These are phyloP conservation scores for Themeda triandra DNA, from an alignment of 176 grass and related monocot genomes.

Conservation along the genomic window DNA sequence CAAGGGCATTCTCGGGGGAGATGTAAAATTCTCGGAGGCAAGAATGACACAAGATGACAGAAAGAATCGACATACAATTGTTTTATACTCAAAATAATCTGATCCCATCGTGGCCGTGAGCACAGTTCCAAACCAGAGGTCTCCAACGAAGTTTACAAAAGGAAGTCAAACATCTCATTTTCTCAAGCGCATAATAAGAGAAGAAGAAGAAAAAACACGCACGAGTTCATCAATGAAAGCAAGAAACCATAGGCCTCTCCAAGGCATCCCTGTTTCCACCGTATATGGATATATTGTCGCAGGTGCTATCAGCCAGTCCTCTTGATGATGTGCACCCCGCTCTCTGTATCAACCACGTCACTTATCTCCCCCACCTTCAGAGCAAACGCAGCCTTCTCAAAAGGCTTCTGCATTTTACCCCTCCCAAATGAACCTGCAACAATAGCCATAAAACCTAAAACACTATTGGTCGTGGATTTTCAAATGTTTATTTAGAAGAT, in stretches of 20 bases:
- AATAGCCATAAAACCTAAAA: constrained; percentile 1
- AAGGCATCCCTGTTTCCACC: background rate
- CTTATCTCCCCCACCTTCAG: constrained; percentile 85
- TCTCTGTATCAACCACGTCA: constrained; percentile 76
- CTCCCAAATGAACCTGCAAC: constrained; percentile 68
- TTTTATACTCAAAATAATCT: background rate
- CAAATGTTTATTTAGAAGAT: background rate
- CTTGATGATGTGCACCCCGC: constrained; percentile 89
- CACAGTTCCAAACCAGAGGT: constrained; percentile 16
- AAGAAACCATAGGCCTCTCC: constrained; percentile 1
- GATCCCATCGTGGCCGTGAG: background rate
- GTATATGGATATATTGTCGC: background rate
- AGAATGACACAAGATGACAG: background rate
- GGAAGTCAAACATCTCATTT: background rate
- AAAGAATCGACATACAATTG: background rate
- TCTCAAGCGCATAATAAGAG: background rate
- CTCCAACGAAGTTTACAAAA: constrained; percentile 6
- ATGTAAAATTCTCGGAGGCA: background rate
- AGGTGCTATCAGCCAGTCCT: constrained; percentile 50
- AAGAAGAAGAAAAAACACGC: background rate
- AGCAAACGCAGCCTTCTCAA: constrained; percentile 71
- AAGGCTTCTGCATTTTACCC: constrained; percentile 89
- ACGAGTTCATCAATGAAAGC: background rate
- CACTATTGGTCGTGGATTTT: background rate
- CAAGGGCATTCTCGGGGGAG: background rate